phyloP scores from a whole-genome alignment of 768 basidiomycete species.

The Agrocybe chaxingu region DNA sequence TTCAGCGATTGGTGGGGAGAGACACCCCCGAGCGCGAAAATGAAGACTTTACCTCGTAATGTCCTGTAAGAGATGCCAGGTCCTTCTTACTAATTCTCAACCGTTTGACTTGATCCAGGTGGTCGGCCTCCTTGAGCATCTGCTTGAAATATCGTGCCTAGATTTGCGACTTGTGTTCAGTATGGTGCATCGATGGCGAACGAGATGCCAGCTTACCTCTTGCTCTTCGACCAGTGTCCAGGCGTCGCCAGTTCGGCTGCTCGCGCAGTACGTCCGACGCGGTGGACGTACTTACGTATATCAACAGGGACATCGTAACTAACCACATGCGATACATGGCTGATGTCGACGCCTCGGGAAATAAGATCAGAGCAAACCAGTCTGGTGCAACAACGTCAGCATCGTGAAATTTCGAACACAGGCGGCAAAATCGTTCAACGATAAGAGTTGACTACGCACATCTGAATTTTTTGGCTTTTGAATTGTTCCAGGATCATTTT shows the following conservation, averaged over 20 bases:
- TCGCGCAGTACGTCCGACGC: constrained; percentile 93
- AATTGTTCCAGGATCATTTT: constrained; percentile 78
- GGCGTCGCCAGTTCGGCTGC: constrained; percentile 82
- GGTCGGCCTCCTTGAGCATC: constrained; percentile 72
- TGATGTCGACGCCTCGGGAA: constrained; percentile 93
- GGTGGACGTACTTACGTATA: constrained; percentile 97
- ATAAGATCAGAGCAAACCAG: constrained; percentile 96
- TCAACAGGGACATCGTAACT: constrained; percentile 97
- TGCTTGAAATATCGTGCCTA: constrained; percentile 87
- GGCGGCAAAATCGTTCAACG: neutral
- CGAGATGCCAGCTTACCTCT: constrained; percentile 46
- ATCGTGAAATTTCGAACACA: neutral
- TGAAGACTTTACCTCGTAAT: constrained; percentile 60
- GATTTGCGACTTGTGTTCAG: constrained; percentile 1
- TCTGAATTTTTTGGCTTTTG: constrained; percentile 73
- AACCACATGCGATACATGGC: constrained; percentile 87
- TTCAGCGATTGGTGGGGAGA: neutral
- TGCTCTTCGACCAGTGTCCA: constrained; percentile 97
- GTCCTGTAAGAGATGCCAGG: constrained; percentile 46
- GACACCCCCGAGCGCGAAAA: neutral
- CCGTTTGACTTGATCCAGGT: constrained; percentile 66
- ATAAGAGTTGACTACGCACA: constrained; percentile 47
- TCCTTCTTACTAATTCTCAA: constrained; percentile 63
- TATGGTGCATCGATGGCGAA: neutral
- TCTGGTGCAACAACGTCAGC: constrained; percentile 34